Conservation (phyloP, 352 stramenopile genomes). For the Pythium phragmiticola region DNA sequence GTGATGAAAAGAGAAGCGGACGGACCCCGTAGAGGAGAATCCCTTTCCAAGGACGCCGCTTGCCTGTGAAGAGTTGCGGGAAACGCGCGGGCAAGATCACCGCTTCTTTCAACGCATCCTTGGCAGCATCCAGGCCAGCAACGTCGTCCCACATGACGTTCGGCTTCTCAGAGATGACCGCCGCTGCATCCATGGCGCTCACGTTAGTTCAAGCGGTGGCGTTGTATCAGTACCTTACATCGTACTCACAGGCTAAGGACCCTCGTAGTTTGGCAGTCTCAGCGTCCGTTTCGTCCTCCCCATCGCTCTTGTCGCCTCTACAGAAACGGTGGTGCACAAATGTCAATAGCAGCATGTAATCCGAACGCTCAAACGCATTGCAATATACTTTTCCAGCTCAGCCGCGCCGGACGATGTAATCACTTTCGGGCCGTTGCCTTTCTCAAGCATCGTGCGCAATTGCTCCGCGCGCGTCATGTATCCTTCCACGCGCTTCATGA, state of each 20-base stretch:
- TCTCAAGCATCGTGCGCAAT: slow-evolving; percentile 79
- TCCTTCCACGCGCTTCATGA: slow-evolving; percentile 88
- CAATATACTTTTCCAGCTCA: slow-evolving; percentile 72
- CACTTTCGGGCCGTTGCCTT: slow-evolving; percentile 49
- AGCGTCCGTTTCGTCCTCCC: slow-evolving; percentile 88
- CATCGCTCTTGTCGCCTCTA: slow-evolving; percentile 80
- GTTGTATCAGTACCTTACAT: not conserved
- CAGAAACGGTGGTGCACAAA: not conserved
- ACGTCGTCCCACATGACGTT: slow-evolving; percentile 98
- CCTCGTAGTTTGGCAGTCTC: slow-evolving; percentile 96
- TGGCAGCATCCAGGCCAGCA: slow-evolving; percentile 95
- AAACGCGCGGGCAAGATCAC: slow-evolving; percentile 96
- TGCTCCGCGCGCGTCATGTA: slow-evolving; percentile 91
- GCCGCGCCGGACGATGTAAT: slow-evolving; percentile 53
- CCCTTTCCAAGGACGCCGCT: slow-evolving; percentile 91
- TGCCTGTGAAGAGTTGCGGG: slow-evolving; percentile 96
- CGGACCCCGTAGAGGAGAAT: slow-evolving; percentile 98
- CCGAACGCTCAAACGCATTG: not conserved
- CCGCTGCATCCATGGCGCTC: slow-evolving; percentile 38
- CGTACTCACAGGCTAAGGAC: slow-evolving; percentile 76
- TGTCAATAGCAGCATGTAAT: not conserved
- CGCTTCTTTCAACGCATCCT: slow-evolving; percentile 98
- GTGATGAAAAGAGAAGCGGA: not conserved
- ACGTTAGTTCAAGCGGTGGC: not conserved
- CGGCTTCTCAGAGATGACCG: slow-evolving; percentile 87